A percentile compares a stretch with the other conserved stretches of the same genome.
Evolutionary conservation across 495 filamentous ascomycete genomes (phyloP).

Genomic region (Geopyxis carbonaria): DNA sequence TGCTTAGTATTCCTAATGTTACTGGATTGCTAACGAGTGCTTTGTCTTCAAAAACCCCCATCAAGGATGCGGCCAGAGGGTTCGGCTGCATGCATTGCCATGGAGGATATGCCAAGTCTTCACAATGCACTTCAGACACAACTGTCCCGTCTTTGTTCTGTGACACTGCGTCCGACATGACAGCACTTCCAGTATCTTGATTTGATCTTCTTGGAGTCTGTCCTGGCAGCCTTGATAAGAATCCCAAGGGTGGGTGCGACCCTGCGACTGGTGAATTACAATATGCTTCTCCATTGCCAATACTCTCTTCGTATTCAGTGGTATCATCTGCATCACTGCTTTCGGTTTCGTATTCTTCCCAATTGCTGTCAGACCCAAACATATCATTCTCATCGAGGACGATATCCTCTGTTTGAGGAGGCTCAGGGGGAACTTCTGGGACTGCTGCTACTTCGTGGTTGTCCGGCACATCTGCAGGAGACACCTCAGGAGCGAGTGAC

Average conservation of each 20-base stretch:
- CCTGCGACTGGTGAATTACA: too few relatives aligned
- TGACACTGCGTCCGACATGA: neutral
- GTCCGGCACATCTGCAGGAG: slow-evolving; percentile 12
- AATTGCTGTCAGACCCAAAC: slow-evolving; percentile 4
- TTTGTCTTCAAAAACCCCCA: slow-evolving; percentile 20
- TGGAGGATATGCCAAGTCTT: slow-evolving; percentile 20
- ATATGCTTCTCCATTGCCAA: too few relatives aligned
- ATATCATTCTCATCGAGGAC: slow-evolving; percentile 3
- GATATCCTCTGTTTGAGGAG: neutral
- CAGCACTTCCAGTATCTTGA: too few relatives aligned
- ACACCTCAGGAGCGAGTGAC: slow-evolving; percentile 7
- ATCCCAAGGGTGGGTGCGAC: too few relatives aligned
- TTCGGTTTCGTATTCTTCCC: slow-evolving; percentile 20
- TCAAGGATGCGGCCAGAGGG: slow-evolving; percentile 13
- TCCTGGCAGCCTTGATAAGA: too few relatives aligned
- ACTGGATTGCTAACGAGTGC: slow-evolving; percentile 5
- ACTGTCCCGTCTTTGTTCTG: slow-evolving; percentile 8
- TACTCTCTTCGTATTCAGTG: slow-evolving; percentile 19
- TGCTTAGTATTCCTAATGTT: slow-evolving; percentile 1
- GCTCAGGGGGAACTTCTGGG: too few relatives aligned
- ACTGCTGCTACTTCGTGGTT: slow-evolving; percentile 12
- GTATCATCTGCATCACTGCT: slow-evolving; percentile 24
- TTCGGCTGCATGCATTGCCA: slow-evolving; percentile 24
- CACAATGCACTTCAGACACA: slow-evolving; percentile 11
- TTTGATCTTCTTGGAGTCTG: too few relatives aligned